Evolutionary conservation across 116 monocot species (phyloP), one percentile per base, ranked within the genome.

Genomic region (Dioscorea cayenensis): DNA sequence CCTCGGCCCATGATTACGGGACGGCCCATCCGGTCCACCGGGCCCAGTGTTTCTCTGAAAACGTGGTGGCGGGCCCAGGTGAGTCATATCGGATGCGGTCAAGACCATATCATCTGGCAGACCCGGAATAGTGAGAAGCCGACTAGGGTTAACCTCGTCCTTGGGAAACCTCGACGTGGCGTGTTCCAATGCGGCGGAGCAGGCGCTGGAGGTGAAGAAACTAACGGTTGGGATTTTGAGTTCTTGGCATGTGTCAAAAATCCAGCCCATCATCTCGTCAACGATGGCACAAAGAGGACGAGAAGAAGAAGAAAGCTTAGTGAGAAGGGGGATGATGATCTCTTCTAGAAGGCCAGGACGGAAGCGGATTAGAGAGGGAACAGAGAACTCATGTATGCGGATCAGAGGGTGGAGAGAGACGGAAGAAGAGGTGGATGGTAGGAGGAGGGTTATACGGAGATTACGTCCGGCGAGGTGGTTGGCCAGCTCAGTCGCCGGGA

Each of bases 201-300:
- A 81, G 67, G 83, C 87, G 71, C 88, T 87, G 49, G 88, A 76
- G 14, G 91, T 91, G 83, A 87, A 84, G 77, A 87, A 79, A 37
- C 72, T 75, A 73, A 85, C 81, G 12, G 74, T 77, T 0, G 81
- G 88, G 19, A 91, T 52, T 0, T 61, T 49, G 61, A 38, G 73
- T 5, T 73, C 38, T 0, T 7, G 1, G 28, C 77, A 84, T 1
- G 63, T 28, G 21, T 74, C 64, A 71, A 72, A 3, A 35, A 80
- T 36, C 66, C 68, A 69, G 27, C 79, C 49, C 62, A 79, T 74
- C 80, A 91, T 85, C 48, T 77, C 85, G 67, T 91, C 90, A 14
- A 91, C 72, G 28, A 87, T 67, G 48, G 72, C 84, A 68, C 82
- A 84, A 17, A 78, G 5, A 28, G 81, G 74, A 27, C 63, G 70